Evolutionary conservation across 257 asterid species (phyloP), one percentile per base, ranked within the genome.

Genomic region (Ajuga chamaepitys): DNA sequence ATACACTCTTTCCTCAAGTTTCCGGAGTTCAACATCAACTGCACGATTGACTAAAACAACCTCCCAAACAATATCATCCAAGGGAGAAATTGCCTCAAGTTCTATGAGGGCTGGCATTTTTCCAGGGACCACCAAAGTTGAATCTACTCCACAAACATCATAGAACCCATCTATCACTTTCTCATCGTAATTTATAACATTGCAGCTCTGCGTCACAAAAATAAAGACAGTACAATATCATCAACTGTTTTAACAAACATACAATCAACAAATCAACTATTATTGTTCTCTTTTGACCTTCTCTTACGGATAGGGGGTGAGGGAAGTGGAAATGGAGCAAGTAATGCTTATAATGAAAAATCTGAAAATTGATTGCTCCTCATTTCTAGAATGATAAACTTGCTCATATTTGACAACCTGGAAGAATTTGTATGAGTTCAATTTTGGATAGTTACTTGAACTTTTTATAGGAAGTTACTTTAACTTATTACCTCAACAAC

Each of bases 101-200:
- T 94, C 96, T 58, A 54, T 74, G 50, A 94, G 55, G 20, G 87
- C 75, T 32, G 99, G 96, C 89, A 94, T 80, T 78, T 90, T 85
- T 30, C 81, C 83, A 64, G 81, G 95, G 35, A 68, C 75, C 74
- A 58, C 75, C 69, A 75, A 71, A 71, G 75, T 83, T n/a, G 98
- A 80, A 75, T 77, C 82, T 54, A 80, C 71, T 75, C 96, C 95
- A 77, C 83, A 80, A 55, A 90, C 88, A 78, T 94, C 99, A 75
- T 90, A 94, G 82, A 94, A 94, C 61, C 95, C 99, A 70, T 94
- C 99, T 58, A 82, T 68, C 70, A 94, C 91, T 77, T 82, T 91
- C 80, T 94, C 97, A 16, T 83, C 95, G 40, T 88, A 94, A 82
- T 88, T 88, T 73, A 94, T 78, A 65, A 85, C 98, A 71, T 83